These are phyloP conservation scores for Candolleomyces eurysporus DNA, from an alignment of 768 basidiomycete genomes.

Conservation along the genomic window DNA sequence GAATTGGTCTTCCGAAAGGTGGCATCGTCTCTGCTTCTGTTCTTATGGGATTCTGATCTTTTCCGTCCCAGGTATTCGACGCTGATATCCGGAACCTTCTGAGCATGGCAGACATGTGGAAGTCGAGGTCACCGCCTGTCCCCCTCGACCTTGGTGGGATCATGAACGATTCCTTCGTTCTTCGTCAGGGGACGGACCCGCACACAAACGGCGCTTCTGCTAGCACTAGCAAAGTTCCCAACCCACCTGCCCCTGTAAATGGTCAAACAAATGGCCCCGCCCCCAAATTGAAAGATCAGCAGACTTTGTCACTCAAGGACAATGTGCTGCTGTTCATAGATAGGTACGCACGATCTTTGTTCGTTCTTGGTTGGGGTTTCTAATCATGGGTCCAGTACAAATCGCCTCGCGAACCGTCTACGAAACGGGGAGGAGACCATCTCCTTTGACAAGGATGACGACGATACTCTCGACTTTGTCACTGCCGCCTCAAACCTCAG, in stretches of 20 bases:
- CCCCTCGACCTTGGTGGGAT: constrained; percentile 84
- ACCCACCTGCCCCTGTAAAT: constrained; percentile 8
- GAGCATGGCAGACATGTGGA: constrained; percentile 98
- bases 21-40: neutral
- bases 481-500: constrained; percentile 93
- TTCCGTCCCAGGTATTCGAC: constrained; percentile 69
- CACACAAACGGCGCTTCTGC: constrained; percentile 27
- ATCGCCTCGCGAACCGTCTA: constrained; percentile 70
- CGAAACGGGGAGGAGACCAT: constrained; percentile 68
- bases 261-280: constrained; percentile 26
- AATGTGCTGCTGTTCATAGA: constrained; percentile 81
- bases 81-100: constrained; percentile 86
- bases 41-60: neutral
- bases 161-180: constrained; percentile 56
- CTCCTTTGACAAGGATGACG: constrained; percentile 96
- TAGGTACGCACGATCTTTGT: constrained; percentile 50
- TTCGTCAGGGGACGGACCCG: constrained; percentile 22
- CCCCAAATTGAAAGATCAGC: constrained; percentile 74
- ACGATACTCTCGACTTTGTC: constrained; percentile 95
- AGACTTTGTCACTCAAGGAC: constrained; percentile 71
- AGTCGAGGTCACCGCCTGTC: constrained; percentile 78
- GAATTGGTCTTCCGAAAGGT: constrained; percentile 86
- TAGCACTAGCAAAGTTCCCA: constrained; percentile 12
- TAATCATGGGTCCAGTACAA: constrained; percentile 44
- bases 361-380: neutral